Evolutionary conservation across 441 rosid genomes (phyloP), one percentile per base, ranked within the genome.

Genomic region (Metrosideros polymorpha): DNA sequence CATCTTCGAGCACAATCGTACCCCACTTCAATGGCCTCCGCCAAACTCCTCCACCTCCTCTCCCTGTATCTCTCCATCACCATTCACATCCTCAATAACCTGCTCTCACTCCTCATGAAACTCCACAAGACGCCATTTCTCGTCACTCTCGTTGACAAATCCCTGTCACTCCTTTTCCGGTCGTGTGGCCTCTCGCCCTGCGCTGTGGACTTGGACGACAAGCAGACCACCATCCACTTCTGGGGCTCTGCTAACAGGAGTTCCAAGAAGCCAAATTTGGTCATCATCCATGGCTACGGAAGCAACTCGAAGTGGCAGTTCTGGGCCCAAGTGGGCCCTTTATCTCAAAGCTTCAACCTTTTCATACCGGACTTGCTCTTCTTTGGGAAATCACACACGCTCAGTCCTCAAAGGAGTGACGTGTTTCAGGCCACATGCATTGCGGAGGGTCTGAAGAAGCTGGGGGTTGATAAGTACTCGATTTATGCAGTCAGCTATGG

Each of bases 401-500:
- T 10, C 25, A 71, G 85, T 51, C 3, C 59, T 7, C 92, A 90
- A 52, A 91, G 98, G 84, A 91, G 91, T 32, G 90, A 92, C 2
- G 86, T 29, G 17, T 92, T 93, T 86, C 97, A 94, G 55, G 97
- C 95, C 14, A 88, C 86, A 54, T 90, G 95, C 85, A 17, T 94
- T 30, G 87, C 82, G 1, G 89, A 92, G 54, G 95, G 94, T 32
- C 71, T 94, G 92, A 91, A 76, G 86, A 90, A 88, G 51, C 54
- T 95, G 39, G 97, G 95, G 0, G 93, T 93, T 49, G 91, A 86
- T 47, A 85, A 86, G 71, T 92, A 87, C 84, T 88, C 92, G 3
- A 89, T 91, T 45, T 95, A 92, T 83, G 91, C 95, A 18, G 91
- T 96, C 39, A 95, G 98, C 39, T 95, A 96, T 77, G 98, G 98